These are phyloP conservation scores for Starmerella bombicola DNA, from an alignment of 805 yeast genomes.

Conservation along the genomic window DNA sequence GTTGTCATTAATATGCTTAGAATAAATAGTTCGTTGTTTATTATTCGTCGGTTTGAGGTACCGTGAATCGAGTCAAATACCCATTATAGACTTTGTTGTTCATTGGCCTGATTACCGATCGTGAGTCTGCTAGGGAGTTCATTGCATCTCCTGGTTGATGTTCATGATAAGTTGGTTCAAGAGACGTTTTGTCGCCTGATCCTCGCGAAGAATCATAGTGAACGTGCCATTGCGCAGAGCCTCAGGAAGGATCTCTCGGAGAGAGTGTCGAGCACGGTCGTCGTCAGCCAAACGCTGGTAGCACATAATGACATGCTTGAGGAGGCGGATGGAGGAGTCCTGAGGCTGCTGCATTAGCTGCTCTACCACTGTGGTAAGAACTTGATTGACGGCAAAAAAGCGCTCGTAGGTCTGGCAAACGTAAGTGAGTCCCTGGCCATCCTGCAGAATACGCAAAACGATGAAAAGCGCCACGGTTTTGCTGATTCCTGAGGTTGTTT, in stretches of 20 bases:
- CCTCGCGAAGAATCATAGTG: conserved; percentile 65
- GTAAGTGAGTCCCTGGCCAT: conserved; percentile 81
- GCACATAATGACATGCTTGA: conserved; percentile 90
- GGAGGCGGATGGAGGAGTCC: conserved; percentile 53
- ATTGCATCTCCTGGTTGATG: conserved; percentile 27
- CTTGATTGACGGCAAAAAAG: conserved; percentile 86
- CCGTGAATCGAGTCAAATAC: too few species aligned
- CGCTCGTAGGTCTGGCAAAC: conserved; percentile 93
- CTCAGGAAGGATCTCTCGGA: conserved; percentile 73
- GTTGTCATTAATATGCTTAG: too few species aligned
- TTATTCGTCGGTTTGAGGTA: too few species aligned
- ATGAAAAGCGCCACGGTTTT: conserved; percentile 96
- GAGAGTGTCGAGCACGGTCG: conserved; percentile 75
- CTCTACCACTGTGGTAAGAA: conserved; percentile 74
- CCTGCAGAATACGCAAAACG: conserved; percentile 81
- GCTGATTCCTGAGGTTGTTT: conserved; percentile 80
- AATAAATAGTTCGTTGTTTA: neutral
- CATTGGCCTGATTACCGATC: too few species aligned
- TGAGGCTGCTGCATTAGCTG: conserved; percentile 58
- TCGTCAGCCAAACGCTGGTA: conserved; percentile 83
- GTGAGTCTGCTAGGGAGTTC: too few species aligned
- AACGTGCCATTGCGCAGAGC: conserved; percentile 82
- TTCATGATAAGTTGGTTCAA: conserved; percentile 68
- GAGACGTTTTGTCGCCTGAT: conserved; percentile 75
- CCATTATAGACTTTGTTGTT: too few species aligned